phyloP scores from a whole-genome alignment of 768 basidiomycete species.

The Calocybe gangraenosa region DNA sequence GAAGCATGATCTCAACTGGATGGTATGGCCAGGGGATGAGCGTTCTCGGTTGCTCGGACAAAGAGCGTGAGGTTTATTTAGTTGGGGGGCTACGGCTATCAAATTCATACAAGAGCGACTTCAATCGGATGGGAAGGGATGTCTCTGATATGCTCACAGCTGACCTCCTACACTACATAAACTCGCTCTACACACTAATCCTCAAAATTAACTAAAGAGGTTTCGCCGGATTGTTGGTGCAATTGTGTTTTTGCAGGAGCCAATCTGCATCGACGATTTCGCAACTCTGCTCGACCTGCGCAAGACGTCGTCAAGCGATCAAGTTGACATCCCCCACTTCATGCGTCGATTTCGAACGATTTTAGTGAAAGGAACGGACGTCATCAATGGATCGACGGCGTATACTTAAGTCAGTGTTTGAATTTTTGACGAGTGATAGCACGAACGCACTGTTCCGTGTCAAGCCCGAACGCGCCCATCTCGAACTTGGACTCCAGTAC shows the following conservation, averaged over 20 bases:
- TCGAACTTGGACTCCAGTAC: neutral
- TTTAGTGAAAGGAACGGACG: neutral
- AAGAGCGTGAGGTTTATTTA: constrained; percentile 14
- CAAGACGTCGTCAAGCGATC: neutral
- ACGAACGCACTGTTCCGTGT: neutral
- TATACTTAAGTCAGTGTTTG: neutral
- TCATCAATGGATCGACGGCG: neutral
- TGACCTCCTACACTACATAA: neutral
- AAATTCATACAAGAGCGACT: constrained; percentile 13
- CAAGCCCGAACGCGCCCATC: neutral
- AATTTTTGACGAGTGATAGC: neutral
- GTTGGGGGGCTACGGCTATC: constrained; percentile 14
- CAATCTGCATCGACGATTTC: neutral
- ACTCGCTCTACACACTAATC: neutral
- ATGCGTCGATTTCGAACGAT: neutral
- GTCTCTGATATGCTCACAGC: constrained; percentile 1
- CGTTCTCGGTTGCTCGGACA: constrained; percentile 1
- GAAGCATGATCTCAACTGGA: constrained; percentile 9
- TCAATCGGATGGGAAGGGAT: constrained; percentile 7
- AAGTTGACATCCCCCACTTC: neutral
- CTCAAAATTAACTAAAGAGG: neutral
- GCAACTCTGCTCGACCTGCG: neutral
- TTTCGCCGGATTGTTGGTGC: constrained; percentile 1
- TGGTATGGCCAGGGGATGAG: constrained; percentile 12
- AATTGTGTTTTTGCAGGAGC: neutral